Evolutionary conservation across 768 basidiomycete species (phyloP).

Genomic region (Boletus sp.): DNA sequence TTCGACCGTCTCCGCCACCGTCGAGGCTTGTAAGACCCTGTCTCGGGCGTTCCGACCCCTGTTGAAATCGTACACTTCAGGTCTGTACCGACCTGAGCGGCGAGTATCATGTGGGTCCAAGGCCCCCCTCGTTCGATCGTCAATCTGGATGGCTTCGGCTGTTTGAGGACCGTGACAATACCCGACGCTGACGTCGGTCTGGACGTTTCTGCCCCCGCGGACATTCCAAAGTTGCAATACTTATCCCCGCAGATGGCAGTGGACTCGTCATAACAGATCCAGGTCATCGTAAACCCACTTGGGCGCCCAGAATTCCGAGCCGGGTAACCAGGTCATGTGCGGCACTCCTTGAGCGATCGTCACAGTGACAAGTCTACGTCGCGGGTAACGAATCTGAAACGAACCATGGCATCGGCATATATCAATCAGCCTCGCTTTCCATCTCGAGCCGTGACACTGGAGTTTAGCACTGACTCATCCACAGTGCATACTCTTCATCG

Average conservation of each 20-base stretch:
- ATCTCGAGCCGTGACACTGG: background rate
- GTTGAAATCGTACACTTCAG: background rate
- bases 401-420: background rate
- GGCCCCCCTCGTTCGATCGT: background rate
- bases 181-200: conserved; percentile 3
- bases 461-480: background rate
- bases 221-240: background rate
- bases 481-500: background rate
- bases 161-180: conserved; percentile 1
- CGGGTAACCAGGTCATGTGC: background rate
- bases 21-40: background rate
- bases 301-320: background rate
- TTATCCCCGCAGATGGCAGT: background rate
- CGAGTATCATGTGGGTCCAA: background rate
- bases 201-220: background rate
- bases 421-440: background rate
- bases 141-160: background rate
- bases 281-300: background rate
- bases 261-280: background rate
- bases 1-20: background rate
- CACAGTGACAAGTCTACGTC: background rate
- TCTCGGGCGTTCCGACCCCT: background rate
- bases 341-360: background rate
- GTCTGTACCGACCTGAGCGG: background rate
- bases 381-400: background rate